Conservation (phyloP, 768 basidiomycete species). For the Serendipita sp. region DNA sequence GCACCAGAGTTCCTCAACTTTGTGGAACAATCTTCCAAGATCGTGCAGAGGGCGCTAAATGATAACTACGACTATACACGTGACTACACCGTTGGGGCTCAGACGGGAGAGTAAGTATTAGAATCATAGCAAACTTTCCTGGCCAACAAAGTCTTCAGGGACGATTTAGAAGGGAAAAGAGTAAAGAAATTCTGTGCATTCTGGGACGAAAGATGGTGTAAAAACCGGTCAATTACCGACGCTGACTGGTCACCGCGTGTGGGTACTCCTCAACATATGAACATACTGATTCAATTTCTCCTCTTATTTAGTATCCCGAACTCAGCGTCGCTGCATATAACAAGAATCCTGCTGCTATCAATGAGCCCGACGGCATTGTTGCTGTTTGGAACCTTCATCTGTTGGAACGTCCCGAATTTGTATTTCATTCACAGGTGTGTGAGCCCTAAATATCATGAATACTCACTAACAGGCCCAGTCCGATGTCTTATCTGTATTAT, state of each 20-base stretch:
- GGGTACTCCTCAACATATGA: slow-evolving; percentile 8
- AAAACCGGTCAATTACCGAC: slow-evolving; percentile 88
- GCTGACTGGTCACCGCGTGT: slow-evolving; percentile 98
- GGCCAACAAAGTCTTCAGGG: slow-evolving; percentile 28
- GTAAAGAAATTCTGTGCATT: slow-evolving; percentile 93
- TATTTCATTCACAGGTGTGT: slow-evolving; percentile 92
- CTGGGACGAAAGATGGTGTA: slow-evolving; percentile 77
- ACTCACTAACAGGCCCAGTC: slow-evolving; percentile 36
- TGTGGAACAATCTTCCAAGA: slow-evolving; percentile 86
- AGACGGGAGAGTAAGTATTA: slow-evolving; percentile 56
- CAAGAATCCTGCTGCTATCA: slow-evolving; percentile 83
- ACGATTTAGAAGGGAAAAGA: slow-evolving; percentile 77
- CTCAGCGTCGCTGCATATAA: slow-evolving; percentile 93
- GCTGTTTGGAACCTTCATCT: slow-evolving; percentile 96
- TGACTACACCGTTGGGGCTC: slow-evolving; percentile 85
- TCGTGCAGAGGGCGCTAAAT: slow-evolving; percentile 84
- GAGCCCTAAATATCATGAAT: background rate
- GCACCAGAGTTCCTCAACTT: slow-evolving; percentile 88
- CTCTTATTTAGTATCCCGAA: slow-evolving; percentile 63
- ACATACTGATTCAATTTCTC: background rate
- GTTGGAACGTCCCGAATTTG: slow-evolving; percentile 87
- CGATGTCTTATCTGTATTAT: slow-evolving; percentile 89
- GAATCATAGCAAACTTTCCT: background rate
- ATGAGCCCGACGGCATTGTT: slow-evolving; percentile 94
- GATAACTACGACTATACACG: slow-evolving; percentile 94